Percentiles rank a stretch among this genome's conserved stretches.
Evolutionary conservation across 225 moss, liverwort and hornwort genomes (phyloP).

Genomic region (Pseudoscleropodium purum): DNA sequence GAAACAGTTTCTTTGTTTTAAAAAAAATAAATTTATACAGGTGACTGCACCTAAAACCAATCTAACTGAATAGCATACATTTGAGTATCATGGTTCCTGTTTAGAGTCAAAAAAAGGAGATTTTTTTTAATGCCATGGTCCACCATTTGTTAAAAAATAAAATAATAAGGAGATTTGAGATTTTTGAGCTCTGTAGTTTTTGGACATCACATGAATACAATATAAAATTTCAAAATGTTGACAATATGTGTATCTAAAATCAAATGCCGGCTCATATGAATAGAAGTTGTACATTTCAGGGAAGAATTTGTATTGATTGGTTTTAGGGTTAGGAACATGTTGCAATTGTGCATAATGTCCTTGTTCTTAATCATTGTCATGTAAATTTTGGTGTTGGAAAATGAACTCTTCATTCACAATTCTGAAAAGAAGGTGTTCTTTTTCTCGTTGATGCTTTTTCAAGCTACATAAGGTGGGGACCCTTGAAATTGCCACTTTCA

Average conservation of each 20-base stretch:
- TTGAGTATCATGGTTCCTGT: no score
- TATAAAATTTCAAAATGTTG: not conserved
- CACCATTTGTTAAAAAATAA: no score
- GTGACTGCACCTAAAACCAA: no score
- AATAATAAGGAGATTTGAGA: not conserved
- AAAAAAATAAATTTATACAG: no score
- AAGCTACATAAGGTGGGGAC: not conserved
- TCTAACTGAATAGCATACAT: no score
- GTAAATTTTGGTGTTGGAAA: not conserved
- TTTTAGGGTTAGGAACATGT: not conserved
- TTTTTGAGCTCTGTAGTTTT: not conserved
- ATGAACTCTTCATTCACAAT: not conserved
- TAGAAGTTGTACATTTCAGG: not conserved
- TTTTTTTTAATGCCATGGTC: no score
- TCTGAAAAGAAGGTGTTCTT: not conserved
- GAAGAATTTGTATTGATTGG: fast-evolving
- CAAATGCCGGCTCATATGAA: fast-evolving
- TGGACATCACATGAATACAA: fast-evolving
- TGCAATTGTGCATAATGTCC: not conserved
- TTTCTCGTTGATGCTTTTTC: no score
- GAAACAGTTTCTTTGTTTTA: no score
- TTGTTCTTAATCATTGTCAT: not conserved
- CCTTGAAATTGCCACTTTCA: fast-evolving
- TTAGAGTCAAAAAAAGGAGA: no score
- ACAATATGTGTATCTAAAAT: not conserved